Conservation (phyloP, 2,329 filamentous ascomycete species). For the Colletotrichum aenigma region DNA sequence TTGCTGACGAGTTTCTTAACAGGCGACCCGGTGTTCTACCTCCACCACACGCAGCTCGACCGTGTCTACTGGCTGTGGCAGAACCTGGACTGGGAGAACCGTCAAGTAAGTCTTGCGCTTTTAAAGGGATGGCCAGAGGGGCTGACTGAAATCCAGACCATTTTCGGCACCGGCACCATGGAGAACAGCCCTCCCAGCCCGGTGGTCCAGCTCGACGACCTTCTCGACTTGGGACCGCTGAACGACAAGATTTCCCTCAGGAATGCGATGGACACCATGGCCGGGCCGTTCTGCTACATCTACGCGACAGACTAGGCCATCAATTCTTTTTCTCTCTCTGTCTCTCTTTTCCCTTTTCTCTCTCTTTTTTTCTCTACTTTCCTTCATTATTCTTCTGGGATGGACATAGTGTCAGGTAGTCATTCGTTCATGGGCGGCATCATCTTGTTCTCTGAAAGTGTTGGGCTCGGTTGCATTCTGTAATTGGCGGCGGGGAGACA, state of each 20-base stretch:
- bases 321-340: not conserved
- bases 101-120: constrained; percentile 27
- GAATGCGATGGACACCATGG: constrained; percentile 42
- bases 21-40: constrained; percentile 46
- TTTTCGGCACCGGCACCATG: constrained; percentile 45
- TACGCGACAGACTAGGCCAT: constrained; percentile 27
- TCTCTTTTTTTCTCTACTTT: not conserved
- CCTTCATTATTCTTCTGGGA: not conserved
- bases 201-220: constrained; percentile 45
- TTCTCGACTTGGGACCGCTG: constrained; percentile 33
- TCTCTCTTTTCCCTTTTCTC: not conserved
- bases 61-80: constrained; percentile 53
- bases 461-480: not conserved
- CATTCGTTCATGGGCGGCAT: not conserved
- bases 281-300: constrained; percentile 48
- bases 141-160: constrained; percentile 11
- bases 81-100: constrained; percentile 40
- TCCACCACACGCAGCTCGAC: constrained; percentile 51
- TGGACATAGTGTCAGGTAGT: not conserved
- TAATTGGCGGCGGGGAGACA: not conserved
- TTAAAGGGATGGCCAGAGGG: not conserved
- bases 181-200: constrained; percentile 41
- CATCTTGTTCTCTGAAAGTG: not conserved
- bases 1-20: not conserved
- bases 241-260: constrained; percentile 35